These are phyloP conservation scores for Epichloe gansuensis DNA, from an alignment of 2,329 filamentous ascomycete species.

Conservation along the genomic window DNA sequence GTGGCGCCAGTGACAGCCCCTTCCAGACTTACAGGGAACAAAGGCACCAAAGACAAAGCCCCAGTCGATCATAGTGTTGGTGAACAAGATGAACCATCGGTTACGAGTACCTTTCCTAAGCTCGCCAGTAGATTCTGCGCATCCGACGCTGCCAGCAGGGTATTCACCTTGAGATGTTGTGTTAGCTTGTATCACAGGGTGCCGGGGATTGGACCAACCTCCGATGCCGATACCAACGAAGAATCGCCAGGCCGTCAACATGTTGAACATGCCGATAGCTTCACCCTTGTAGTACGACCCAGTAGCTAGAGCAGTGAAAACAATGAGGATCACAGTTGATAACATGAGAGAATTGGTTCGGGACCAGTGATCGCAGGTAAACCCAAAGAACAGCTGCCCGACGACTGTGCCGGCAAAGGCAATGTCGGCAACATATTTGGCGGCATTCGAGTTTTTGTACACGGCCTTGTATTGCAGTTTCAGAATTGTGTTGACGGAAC, in stretches of 20 bases:
- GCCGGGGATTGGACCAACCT: constrained; percentile 22
- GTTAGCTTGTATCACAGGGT: constrained; percentile 35
- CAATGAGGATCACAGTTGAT: constrained; percentile 70
- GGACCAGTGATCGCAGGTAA: constrained; percentile 71
- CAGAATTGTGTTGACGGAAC: constrained; percentile 73
- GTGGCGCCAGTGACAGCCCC: too few relatives aligned
- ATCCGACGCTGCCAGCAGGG: constrained; percentile 71
- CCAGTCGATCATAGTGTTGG: constrained; percentile 73
- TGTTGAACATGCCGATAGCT: constrained; percentile 58
- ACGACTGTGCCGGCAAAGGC: constrained; percentile 79
- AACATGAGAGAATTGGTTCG: constrained; percentile 70
- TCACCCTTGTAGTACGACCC: constrained; percentile 66
- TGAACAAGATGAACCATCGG: constrained; percentile 83
- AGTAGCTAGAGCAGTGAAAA: constrained; percentile 71
- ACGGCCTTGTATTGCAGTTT: constrained; percentile 51
- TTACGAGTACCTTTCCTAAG: constrained; percentile 73
- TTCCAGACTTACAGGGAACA: constrained; percentile 41
- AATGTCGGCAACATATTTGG: constrained; percentile 67
- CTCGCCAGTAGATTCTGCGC: constrained; percentile 66
- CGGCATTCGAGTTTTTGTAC: constrained; percentile 59
- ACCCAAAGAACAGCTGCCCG: constrained; percentile 72
- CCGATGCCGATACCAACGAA: constrained; percentile 73
- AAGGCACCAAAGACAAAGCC: constrained; percentile 75
- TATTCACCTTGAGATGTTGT: constrained; percentile 46
- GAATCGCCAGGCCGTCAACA: constrained; percentile 72